These are phyloP conservation scores for Saprolegnia diclina DNA, from an alignment of 352 stramenopile species.

Conservation along the genomic window DNA sequence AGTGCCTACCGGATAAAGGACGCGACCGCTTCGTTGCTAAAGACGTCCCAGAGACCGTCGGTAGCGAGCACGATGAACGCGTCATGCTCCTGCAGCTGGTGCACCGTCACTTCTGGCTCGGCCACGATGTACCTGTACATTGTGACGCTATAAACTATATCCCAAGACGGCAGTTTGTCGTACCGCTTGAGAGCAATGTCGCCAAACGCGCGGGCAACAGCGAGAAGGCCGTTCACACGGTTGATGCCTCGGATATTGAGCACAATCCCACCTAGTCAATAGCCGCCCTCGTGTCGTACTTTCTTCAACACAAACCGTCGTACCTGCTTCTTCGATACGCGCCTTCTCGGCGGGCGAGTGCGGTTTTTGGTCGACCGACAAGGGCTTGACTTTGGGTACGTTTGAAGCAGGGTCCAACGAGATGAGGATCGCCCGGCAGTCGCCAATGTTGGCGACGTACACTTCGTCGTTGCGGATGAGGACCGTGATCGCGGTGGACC, in stretches of 20 bases:
- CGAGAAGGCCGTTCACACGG: constrained; percentile 62
- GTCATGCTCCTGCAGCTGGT: constrained; percentile 44
- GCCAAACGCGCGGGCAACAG: constrained; percentile 63
- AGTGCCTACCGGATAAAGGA: constrained; percentile 45
- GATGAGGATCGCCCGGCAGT: constrained; percentile 66
- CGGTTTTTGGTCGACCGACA: constrained; percentile 75
- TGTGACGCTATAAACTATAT: neutral
- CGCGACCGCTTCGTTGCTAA: constrained; percentile 63
- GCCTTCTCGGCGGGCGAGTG: constrained; percentile 56
- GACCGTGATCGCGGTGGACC: constrained; percentile 55
- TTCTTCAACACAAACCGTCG: neutral
- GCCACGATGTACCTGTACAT: constrained; percentile 45
- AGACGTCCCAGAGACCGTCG: constrained; percentile 68
- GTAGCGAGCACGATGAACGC: constrained; percentile 74
- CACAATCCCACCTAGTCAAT: constrained; percentile 38
- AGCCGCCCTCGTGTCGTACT: too few species aligned
- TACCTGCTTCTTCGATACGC: constrained; percentile 56
- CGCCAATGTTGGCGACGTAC: constrained; percentile 69
- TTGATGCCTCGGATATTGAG: constrained; percentile 68
- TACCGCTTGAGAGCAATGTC: constrained; percentile 54
- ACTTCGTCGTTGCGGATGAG: constrained; percentile 44
- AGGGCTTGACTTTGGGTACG: constrained; percentile 26
- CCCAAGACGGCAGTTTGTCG: neutral
- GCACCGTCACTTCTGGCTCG: constrained; percentile 51
- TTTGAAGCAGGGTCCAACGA: constrained; percentile 32